Conservation (phyloP, 2,329 filamentous ascomycete genomes). For the Ophiostoma ips region DNA sequence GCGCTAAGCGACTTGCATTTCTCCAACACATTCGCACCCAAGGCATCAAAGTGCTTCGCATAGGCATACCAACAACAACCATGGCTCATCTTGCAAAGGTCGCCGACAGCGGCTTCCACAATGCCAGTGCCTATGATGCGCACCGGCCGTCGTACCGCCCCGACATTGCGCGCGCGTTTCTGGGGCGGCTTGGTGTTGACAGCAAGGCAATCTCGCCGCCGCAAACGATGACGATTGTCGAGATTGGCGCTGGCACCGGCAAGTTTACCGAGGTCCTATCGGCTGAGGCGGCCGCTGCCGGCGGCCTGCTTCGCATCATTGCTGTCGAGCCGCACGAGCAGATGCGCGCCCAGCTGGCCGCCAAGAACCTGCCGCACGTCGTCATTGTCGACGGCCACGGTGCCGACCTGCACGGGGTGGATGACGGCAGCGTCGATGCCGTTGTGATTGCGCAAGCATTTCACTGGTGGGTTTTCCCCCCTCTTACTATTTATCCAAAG, state of each 20-base stretch:
- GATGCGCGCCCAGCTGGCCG: conserved; percentile 49
- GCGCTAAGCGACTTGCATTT: no score
- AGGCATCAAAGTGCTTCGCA: no score
- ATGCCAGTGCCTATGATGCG: conserved; percentile 50
- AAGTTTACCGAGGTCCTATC: conserved; percentile 32
- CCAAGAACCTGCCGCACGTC: conserved; percentile 43
- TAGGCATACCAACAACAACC: background rate
- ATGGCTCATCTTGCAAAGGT: conserved; percentile 14
- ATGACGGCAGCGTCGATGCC: conserved; percentile 47
- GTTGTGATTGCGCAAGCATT: conserved; percentile 53
- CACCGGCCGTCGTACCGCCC: conserved; percentile 54
- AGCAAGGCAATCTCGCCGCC: conserved; percentile 26
- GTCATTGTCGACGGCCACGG: conserved; percentile 44
- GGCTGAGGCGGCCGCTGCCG: conserved; percentile 30
- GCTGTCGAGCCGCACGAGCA: conserved; percentile 45
- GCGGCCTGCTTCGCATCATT: conserved; percentile 28
- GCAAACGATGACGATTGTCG: conserved; percentile 13
- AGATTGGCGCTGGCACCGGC: conserved; percentile 22
- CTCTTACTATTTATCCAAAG: no score
- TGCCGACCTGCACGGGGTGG: conserved; percentile 38
- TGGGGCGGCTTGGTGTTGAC: conserved; percentile 38
- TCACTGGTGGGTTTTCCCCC: conserved; percentile 34
- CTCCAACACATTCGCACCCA: no score
- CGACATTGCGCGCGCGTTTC: conserved; percentile 42
- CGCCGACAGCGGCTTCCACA: conserved; percentile 45